Percentiles rank a stretch among this genome's conserved stretches.
These are phyloP conservation scores for Antarctomyces pellizariae DNA, from an alignment of 495 filamentous ascomycete species.

Conservation along the genomic window DNA sequence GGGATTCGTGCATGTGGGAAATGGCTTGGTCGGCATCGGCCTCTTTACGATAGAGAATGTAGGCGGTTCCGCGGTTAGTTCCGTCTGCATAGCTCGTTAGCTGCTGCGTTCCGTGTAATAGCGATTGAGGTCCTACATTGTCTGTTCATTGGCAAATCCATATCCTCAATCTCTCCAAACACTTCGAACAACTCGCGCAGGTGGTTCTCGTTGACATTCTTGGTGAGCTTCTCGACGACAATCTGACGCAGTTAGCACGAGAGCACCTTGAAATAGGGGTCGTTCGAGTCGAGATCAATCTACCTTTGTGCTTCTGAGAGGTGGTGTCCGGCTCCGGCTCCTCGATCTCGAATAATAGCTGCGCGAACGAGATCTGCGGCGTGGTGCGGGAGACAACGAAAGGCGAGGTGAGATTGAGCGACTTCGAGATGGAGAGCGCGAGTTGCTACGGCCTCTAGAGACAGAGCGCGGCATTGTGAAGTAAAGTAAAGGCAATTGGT, in stretches of 20 bases:
- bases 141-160: constrained; percentile 77
- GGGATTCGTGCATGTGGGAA: constrained; percentile 93
- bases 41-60: constrained; percentile 62
- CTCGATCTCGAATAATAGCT: too few species aligned
- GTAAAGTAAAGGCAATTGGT: too few species aligned
- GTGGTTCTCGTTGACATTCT: constrained; percentile 78
- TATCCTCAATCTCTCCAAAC: constrained; percentile 64
- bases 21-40: constrained; percentile 74
- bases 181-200: constrained; percentile 77
- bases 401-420: too few species aligned
- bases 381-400: too few species aligned
- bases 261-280: background rate
- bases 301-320: constrained; percentile 36
- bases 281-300: constrained; percentile 3
- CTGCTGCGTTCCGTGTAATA: constrained; percentile 2
- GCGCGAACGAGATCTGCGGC: too few species aligned
- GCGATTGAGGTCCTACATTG: constrained; percentile 33
- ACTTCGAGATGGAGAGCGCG: too few species aligned
- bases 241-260: constrained; percentile 30
- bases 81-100: constrained; percentile 30
- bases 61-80: constrained; percentile 83
- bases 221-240: constrained; percentile 87
- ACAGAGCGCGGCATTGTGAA: too few species aligned
- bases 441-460: too few species aligned
- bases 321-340: too few species aligned